A percentile compares a stretch with the other conserved stretches of the same genome.
These are phyloP conservation scores for Geotrichum aggregatum DNA, from an alignment of 1,139 yeast genomes.

Conservation along the genomic window DNA sequence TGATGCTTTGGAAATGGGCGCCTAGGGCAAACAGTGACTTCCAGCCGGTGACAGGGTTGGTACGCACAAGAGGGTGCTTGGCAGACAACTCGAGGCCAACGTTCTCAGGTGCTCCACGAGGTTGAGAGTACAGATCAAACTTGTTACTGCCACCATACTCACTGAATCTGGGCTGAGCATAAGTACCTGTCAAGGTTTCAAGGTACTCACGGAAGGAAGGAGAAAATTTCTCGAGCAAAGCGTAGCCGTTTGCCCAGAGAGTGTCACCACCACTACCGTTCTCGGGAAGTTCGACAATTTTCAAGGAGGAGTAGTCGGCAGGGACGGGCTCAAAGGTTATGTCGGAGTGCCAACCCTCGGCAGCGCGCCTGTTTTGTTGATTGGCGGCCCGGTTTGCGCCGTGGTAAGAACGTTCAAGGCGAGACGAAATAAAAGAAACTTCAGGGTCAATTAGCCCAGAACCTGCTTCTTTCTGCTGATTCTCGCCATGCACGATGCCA, in stretches of 20 bases:
- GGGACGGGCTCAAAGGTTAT: constrained; percentile 48
- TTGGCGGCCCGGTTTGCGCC: constrained; percentile 15
- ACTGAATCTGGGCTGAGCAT: constrained; percentile 33
- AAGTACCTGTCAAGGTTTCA: constrained; percentile 39
- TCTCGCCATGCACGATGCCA: constrained; percentile 28
- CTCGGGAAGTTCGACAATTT: constrained; percentile 43
- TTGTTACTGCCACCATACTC: constrained; percentile 40
- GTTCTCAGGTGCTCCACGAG: constrained; percentile 39
- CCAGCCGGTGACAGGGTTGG: constrained; percentile 51
- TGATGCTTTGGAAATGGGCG: constrained; percentile 41
- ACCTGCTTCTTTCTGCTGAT: too few relatives aligned
- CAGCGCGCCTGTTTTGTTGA: constrained; percentile 3
- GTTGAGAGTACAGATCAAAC: constrained; percentile 38
- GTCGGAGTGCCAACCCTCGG: constrained; percentile 45
- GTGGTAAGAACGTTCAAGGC: constrained; percentile 26
- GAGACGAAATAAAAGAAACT: constrained; percentile 27
- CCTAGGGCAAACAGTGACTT: constrained; percentile 45
- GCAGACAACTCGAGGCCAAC: constrained; percentile 34
- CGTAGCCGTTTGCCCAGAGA: constrained; percentile 47
- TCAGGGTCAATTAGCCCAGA: constrained; percentile 26
- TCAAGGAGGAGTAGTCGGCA: constrained; percentile 45
- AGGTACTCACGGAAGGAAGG: constrained; percentile 43
- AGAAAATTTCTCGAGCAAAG: constrained; percentile 46
- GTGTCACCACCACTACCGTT: constrained; percentile 46
- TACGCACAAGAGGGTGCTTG: constrained; percentile 45